These are phyloP conservation scores for Daldinia bambusicola DNA, from an alignment of 495 filamentous ascomycete species.

Conservation along the genomic window DNA sequence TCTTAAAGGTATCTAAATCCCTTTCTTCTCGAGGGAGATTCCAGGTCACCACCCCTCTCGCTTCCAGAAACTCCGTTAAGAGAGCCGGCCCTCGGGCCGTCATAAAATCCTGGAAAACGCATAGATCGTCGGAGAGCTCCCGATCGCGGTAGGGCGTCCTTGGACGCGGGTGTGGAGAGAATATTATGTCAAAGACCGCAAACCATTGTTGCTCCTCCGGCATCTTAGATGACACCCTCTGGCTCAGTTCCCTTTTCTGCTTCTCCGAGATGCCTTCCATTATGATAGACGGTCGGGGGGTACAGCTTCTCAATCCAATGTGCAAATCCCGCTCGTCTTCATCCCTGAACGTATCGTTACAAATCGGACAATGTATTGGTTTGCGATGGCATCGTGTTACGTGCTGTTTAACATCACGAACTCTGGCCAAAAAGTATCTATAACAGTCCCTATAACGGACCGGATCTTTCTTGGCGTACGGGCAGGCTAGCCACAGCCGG, in stretches of 20 bases:
- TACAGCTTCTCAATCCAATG: conserved; percentile 33
- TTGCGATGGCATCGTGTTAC: conserved; percentile 47
- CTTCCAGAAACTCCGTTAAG: conserved; percentile 30
- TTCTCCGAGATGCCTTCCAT: conserved; percentile 49
- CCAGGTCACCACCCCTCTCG: conserved; percentile 26
- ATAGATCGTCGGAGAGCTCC: conserved; percentile 38
- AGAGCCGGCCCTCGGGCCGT: conserved; percentile 33
- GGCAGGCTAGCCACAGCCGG: conserved; percentile 47
- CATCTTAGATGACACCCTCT: conserved; percentile 41
- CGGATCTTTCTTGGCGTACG: conserved; percentile 50
- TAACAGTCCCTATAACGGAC: conserved; percentile 46
- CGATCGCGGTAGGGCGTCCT: conserved; percentile 42
- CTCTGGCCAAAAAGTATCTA: conserved; percentile 43
- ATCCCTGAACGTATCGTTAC: conserved; percentile 42
- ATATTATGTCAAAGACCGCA: conserved; percentile 46
- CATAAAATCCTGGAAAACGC: conserved; percentile 42
- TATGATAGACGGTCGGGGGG: conserved; percentile 21
- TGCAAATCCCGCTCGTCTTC: conserved; percentile 43
- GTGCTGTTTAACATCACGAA: conserved; percentile 53
- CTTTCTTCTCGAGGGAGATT: conserved; percentile 36
- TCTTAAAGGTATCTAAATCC: conserved; percentile 36
- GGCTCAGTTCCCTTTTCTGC: conserved; percentile 42
- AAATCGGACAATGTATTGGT: conserved; percentile 49
- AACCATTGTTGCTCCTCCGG: conserved; percentile 47
- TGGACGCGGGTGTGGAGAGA: conserved; percentile 37